These are phyloP conservation scores for Miscanthus sacchariflorus DNA, from an alignment of 202 grass and related monocot genomes.

Conservation along the genomic window DNA sequence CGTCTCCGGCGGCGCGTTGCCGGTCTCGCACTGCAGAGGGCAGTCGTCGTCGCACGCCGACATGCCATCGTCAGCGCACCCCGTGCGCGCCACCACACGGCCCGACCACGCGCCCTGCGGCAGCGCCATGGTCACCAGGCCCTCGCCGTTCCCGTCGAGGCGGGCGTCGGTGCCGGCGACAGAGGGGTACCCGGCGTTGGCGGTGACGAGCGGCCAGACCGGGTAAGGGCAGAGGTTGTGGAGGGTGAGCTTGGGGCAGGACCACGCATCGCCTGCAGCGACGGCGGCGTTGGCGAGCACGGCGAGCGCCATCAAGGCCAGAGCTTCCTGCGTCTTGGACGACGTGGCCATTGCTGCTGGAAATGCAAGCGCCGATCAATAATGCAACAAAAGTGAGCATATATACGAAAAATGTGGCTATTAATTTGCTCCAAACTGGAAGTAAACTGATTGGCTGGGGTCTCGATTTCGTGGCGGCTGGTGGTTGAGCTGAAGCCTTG, in stretches of 20 bases:
- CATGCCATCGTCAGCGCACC: neutral
- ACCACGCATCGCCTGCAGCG: neutral
- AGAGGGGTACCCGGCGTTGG: neutral
- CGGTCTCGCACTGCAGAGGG: neutral
- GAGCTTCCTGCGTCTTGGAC: neutral
- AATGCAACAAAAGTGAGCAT: neutral
- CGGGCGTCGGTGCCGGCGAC: neutral
- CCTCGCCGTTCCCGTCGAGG: neutral
- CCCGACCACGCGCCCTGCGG: neutral
- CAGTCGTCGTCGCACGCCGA: neutral
- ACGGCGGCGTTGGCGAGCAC: neutral
- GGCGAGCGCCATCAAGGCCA: neutral
- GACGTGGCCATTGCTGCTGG: neutral
- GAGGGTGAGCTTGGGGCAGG: conserved; percentile 25
- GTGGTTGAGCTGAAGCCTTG: neutral
- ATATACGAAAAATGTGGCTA: neutral
- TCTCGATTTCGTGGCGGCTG: neutral
- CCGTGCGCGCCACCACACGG: neutral
- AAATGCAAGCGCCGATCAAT: neutral
- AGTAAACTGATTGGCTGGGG: neutral
- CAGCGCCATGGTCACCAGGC: neutral
- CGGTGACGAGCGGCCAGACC: conserved; percentile 19
- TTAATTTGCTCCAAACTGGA: neutral
- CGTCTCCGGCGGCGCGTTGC: neutral
- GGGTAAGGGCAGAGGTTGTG: conserved; percentile 45